A percentile compares a stretch with the other conserved stretches of the same genome.
Conservation (phyloP, 2,329 filamentous ascomycete species). For the Colletotrichum sp. region DNA sequence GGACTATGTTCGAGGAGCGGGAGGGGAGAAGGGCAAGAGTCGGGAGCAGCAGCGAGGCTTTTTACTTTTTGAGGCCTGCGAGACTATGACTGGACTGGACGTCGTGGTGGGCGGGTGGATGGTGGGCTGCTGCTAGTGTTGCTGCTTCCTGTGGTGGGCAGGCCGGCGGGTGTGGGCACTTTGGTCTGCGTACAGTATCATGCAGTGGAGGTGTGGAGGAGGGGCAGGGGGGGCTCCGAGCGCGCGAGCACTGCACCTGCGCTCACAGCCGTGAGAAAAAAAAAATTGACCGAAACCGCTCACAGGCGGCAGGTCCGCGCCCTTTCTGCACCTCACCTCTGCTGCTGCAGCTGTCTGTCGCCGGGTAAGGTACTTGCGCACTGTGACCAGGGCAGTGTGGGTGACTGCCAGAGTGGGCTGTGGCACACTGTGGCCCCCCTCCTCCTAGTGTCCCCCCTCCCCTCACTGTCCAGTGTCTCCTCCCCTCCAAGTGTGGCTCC, state of each 20-base stretch:
- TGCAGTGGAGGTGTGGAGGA: conserved; percentile 25
- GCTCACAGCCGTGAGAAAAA: background rate
- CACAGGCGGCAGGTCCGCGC: background rate
- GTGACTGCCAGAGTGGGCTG: background rate
- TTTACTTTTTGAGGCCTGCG: conserved; percentile 23
- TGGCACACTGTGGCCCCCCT: background rate
- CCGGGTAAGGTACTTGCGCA: background rate
- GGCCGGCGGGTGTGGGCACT: background rate
- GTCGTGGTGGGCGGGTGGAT: background rate
- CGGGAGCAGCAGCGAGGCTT: conserved; percentile 6
- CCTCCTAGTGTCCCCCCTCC: background rate
- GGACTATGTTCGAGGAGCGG: background rate
- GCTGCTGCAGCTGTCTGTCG: background rate
- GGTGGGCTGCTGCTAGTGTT: background rate
- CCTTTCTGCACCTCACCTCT: background rate
- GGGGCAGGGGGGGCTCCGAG: conserved; percentile 19
- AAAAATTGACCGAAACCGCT: conserved; percentile 11
- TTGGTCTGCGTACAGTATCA: conserved; percentile 5
- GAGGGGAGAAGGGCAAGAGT: background rate
- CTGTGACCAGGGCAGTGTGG: background rate
- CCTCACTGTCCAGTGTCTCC: background rate
- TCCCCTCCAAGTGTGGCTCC: background rate
- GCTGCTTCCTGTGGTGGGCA: background rate
- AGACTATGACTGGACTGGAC: conserved; percentile 1
- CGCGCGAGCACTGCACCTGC: background rate